Conservation (phyloP, 1,284 basidiomycete species). For the Thelephora terrestris region DNA sequence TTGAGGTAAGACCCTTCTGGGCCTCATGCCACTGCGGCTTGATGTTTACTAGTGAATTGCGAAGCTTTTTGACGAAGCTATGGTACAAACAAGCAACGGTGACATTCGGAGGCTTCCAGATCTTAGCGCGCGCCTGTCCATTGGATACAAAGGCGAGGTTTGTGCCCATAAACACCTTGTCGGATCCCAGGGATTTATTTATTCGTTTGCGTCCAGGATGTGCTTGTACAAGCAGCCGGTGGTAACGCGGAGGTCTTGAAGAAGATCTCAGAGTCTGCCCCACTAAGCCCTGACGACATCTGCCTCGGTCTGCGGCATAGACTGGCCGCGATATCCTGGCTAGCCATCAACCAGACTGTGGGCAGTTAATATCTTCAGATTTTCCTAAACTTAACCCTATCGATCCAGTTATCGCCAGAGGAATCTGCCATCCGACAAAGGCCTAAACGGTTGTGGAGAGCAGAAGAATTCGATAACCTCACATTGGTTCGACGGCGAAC, state of each 20-base stretch:
- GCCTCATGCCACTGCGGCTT: slow-evolving; percentile 10
- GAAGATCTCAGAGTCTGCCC: slow-evolving; percentile 21
- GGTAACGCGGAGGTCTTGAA: not conserved
- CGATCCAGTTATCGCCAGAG: slow-evolving; percentile 44
- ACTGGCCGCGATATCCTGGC: slow-evolving; percentile 77
- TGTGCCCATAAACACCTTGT: slow-evolving; percentile 12
- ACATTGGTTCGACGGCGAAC: slow-evolving; percentile 52
- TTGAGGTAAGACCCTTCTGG: slow-evolving; percentile 29
- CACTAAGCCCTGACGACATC: slow-evolving; percentile 39
- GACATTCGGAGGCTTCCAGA: slow-evolving; percentile 64
- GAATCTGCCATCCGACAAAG: slow-evolving; percentile 48
- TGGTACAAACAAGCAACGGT: slow-evolving; percentile 51
- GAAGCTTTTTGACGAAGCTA: slow-evolving; percentile 80
- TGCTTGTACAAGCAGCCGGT: not conserved
- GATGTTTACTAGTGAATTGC: not conserved
- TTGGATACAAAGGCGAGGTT: slow-evolving; percentile 65
- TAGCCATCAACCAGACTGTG: slow-evolving; percentile 82
- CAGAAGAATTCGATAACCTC: slow-evolving; percentile 54
- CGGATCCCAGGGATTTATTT: not conserved
- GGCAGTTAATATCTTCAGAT: slow-evolving; percentile 13
- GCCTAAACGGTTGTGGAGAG: slow-evolving; percentile 71
- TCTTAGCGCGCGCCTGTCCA: slow-evolving; percentile 55
- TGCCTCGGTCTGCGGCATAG: slow-evolving; percentile 73
- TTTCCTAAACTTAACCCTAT: not conserved
- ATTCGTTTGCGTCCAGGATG: not conserved